Base-by-base conservation (phyloP, 345 rosid species). In the Lenwebbia sp. region DNA sequence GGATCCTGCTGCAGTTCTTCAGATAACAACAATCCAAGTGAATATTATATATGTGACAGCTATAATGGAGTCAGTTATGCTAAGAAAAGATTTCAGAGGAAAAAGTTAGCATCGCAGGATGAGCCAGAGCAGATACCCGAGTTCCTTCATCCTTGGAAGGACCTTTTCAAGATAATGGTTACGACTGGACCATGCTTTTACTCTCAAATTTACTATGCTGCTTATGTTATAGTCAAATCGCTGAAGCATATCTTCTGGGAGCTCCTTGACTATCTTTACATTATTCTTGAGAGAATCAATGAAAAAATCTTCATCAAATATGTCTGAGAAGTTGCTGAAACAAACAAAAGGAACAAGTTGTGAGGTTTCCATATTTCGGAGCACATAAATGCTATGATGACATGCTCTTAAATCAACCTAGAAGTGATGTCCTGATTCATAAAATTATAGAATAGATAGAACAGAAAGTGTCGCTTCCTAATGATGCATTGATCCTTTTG, bases 241-340 rank as follows among this genome's bases (percentile, higher is more conserved):
- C 92, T 93, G 94, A 89, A 97, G 98, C 83, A 97, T 78, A 83
- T 95, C 99, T 82, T 83, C 91, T 83, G 98, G 99, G 86, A 96
- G 98, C 87, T 92, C 93, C 85, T 91, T 93, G 88, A 94, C 94
- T 47, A 97, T 94, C 75, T 90, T 91, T 83, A 97, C 98, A 76
- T 94, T 92, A 90, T 94, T 94, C 91, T 91, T 90, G 86, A 97
- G 98, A 5, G 94, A 87, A 85, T 90, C 87, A 75, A 96, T 94
- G 89, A 97, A 97, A 92, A 94, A 96, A 85, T 93, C 98, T 91
- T 97, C 99, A 86, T 97, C 99, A 88, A 97, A 97, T 85, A 97
- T 97, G 78, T 95, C 98, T 51, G 98, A 95, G 85, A 97, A 97
- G 84, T 96, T 93, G 92, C 99, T 97, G 96, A 86, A 86, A 81